A percentile compares a stretch with the other conserved stretches of the same genome.
Conservation (phyloP, 139 green algal genomes). For the Chlorella sp. region DNA sequence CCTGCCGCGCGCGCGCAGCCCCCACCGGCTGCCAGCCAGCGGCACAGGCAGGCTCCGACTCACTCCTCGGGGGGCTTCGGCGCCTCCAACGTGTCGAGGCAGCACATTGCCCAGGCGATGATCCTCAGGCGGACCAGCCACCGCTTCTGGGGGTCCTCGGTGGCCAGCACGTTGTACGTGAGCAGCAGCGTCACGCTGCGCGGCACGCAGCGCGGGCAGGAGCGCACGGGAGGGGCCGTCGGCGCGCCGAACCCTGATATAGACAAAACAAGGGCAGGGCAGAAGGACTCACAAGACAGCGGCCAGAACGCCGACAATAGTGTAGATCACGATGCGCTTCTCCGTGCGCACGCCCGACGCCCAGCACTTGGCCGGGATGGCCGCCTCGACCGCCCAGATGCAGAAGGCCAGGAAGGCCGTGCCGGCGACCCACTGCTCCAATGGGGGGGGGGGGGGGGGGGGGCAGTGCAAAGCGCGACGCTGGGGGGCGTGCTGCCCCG, state of each 20-base stretch:
- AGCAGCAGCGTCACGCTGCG: not conserved
- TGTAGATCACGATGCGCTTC: not conserved
- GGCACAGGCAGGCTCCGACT: too few species aligned
- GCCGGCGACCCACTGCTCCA: not conserved
- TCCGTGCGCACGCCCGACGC: not conserved
- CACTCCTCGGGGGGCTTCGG: too few species aligned
- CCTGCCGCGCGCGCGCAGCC: too few species aligned
- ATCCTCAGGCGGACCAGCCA: conserved; percentile 5
- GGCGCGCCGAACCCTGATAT: not conserved
- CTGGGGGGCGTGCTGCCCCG: too few species aligned
- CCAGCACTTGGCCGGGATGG: not conserved
- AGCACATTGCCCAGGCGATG: not conserved
- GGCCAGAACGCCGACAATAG: not conserved
- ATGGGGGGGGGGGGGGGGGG: too few species aligned
- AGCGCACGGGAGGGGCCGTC: not conserved
- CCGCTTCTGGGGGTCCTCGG: not conserved
- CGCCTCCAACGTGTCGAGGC: not conserved
- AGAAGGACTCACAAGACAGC: not conserved
- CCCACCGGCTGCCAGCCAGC: too few species aligned
- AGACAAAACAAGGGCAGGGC: too few species aligned
- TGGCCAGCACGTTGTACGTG: conserved; percentile 7
- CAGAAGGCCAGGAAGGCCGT: not conserved
- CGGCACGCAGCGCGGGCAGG: not conserved
- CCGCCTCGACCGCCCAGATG: not conserved
- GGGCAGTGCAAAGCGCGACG: too few species aligned